These are phyloP conservation scores for Protomyces inundatus DNA, from an alignment of 1,139 yeast genomes.

Conservation along the genomic window DNA sequence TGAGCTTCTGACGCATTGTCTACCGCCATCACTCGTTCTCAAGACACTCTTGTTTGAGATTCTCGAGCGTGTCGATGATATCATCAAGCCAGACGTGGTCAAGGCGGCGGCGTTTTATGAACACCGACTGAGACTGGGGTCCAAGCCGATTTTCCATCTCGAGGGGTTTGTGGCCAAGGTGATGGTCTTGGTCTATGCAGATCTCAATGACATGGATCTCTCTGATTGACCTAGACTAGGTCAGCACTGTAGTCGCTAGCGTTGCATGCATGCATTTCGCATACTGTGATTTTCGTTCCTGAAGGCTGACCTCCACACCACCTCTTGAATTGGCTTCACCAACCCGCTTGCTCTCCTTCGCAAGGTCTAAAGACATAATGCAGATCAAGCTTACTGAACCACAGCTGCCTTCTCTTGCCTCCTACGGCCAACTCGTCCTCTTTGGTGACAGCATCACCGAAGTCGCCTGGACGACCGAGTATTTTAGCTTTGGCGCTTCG, in stretches of 20 bases:
- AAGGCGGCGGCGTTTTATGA: constrained; percentile 70
- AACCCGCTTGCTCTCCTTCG: background rate
- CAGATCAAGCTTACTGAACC: background rate
- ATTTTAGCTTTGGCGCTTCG: constrained; percentile 8
- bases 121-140: constrained; percentile 80
- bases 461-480: constrained; percentile 15
- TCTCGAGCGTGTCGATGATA: constrained; percentile 47
- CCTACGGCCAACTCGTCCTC: constrained; percentile 23
- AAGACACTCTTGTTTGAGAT: constrained; percentile 47
- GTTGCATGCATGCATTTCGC: no score
- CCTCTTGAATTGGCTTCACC: background rate
- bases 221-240: background rate
- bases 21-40: constrained; percentile 75
- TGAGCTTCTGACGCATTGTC: constrained; percentile 85
- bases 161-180: constrained; percentile 89
- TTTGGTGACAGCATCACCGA: constrained; percentile 27
- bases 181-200: constrained; percentile 45
- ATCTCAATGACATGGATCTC: constrained; percentile 21
- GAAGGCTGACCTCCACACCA: background rate
- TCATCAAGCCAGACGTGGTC: constrained; percentile 52
- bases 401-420: background rate
- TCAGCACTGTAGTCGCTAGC: no score
- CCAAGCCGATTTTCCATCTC: constrained; percentile 83
- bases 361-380: background rate
- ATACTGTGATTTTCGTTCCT: no score